Evolutionary conservation across 176 grass and related monocot genomes (phyloP), one percentile per base, ranked within the genome.

Genomic region (Oropetium thomaeum): DNA sequence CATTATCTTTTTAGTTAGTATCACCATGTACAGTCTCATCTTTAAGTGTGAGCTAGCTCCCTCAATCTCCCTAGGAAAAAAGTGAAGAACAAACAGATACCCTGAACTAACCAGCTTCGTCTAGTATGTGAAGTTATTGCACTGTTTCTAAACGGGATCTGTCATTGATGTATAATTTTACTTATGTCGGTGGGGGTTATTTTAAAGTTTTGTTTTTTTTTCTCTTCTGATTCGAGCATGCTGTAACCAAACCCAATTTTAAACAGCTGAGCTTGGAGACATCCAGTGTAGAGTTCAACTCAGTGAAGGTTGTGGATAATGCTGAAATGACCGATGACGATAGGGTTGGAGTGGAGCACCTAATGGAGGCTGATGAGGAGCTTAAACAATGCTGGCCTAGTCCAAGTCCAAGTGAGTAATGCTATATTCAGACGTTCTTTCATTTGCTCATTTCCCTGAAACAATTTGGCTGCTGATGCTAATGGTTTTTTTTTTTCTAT

Each of bases 301-400:
- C 67, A 8, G 53, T 87, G 58, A 91, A 78, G 67, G 49, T 85
- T 14, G 81, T 79, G 43, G 86, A 93, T 61, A 45, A 59, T 70
- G 72, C 81, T 82, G 68, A 83, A 54, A 29, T 68, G 10, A 84
- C 61, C 38, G 35, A 73, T 45, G 25, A 14, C 5, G 39, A 79
- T 38, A 69, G 13, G 27, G 59, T 25, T 70, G 79, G 44, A 57
- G 51, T 81, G 26, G 83, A 82, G 17, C 37, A 82, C 59, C 71
- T 38, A 40, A 81, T 75, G 70, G 83, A 81, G 7, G 29, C 59
- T 35, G 70, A 61, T 2, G 78, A 80, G 88, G 84, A 86, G 53
- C 67, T 92, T 73, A 92, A 81, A 33, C 87, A 87, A 43, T 99
- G 96, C 58, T 99, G 89, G 89, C 37, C 71, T 31, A 95, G 84